Conservation (phyloP, 805 yeast species). For the Candida palmyrensis region DNA sequence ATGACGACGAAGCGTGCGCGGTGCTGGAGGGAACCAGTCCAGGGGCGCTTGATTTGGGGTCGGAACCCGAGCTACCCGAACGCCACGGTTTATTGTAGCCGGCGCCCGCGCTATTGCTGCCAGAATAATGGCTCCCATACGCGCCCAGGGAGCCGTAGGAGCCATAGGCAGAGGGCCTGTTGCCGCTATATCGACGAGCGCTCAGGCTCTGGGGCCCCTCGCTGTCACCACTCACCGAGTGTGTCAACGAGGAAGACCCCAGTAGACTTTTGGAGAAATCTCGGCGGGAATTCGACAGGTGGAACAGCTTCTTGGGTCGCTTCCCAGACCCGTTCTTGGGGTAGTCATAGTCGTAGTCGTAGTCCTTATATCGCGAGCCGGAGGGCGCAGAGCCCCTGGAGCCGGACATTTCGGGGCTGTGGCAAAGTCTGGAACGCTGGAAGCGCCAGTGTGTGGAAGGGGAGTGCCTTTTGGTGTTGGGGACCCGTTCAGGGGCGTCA, state of each 20-base stretch:
- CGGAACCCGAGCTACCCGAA: no score
- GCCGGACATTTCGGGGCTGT: constrained; percentile 2
- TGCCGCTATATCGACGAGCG: constrained; percentile 2
- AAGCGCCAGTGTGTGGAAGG: no score
- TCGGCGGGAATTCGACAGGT: constrained; percentile 2
- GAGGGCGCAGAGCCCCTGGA: no score
- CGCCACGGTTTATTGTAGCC: constrained; percentile 6
- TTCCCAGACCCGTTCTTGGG: constrained; percentile 1
- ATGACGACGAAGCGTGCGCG: no score
- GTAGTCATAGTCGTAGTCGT: constrained; percentile 3
- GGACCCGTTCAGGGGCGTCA: no score
- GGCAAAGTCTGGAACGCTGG: no score
- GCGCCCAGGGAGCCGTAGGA: constrained; percentile 1
- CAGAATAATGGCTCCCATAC: not conserved
- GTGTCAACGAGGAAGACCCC: constrained; percentile 5
- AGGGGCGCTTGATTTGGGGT: no score
- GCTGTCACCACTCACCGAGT: constrained; percentile 3
- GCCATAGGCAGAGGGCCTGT: constrained; percentile 4
- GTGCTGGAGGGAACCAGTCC: no score
- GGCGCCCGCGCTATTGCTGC: constrained; percentile 1
- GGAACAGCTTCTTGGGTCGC: constrained; percentile 1
- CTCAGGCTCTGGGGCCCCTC: constrained; percentile 3
- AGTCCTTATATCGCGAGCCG: constrained; percentile 6
- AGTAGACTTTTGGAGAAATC: constrained; percentile 2
- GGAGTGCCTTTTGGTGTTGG: no score